Evolutionary conservation across 2,329 filamentous ascomycete species (phyloP).

Genomic region (Pseudocercospora pini-densiflorae): DNA sequence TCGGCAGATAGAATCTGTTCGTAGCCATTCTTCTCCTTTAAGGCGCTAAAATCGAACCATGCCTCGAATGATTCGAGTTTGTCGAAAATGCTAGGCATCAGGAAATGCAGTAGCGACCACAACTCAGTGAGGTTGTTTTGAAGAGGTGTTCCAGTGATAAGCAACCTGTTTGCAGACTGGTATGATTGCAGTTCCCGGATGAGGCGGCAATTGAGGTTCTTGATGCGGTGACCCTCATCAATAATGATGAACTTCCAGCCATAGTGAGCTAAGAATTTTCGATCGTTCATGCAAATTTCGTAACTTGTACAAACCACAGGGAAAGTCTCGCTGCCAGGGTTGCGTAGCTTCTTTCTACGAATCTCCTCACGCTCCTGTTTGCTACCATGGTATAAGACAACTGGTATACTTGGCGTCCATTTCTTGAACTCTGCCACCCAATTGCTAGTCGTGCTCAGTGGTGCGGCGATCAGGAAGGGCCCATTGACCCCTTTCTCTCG

Average conservation of each 20-base stretch:
- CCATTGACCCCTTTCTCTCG: conserved; percentile 87
- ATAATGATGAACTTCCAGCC: conserved; percentile 99
- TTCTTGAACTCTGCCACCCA: conserved; percentile 94
- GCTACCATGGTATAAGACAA: conserved; percentile 87
- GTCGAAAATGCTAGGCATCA: conserved; percentile 90
- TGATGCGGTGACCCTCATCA: conserved; percentile 95
- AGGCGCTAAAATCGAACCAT: conserved; percentile 96
- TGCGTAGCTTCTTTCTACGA: conserved; percentile 72
- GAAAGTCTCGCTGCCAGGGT: conserved; percentile 72
- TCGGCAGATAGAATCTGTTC: conserved; percentile 80
- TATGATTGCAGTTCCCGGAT: conserved; percentile 90
- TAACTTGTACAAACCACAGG: conserved; percentile 95
- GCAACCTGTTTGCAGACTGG: conserved; percentile 82
- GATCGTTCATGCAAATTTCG: conserved; percentile 92
- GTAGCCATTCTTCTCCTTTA: conserved; percentile 80
- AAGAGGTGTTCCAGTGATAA: conserved; percentile 93
- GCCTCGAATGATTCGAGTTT: conserved; percentile 90
- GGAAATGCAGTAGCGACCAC: conserved; percentile 93
- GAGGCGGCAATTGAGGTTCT: conserved; percentile 91
- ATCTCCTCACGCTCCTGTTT: conserved; percentile 77
- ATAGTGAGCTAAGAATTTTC: conserved; percentile 77
- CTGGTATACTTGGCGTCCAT: conserved; percentile 88
- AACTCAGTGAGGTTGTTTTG: conserved; percentile 96
- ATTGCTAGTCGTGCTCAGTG: conserved; percentile 88
- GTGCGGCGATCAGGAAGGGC: conserved; percentile 88